Conservation (phyloP, 495 filamentous ascomycete genomes). For the Penicillium malachiteum region DNA sequence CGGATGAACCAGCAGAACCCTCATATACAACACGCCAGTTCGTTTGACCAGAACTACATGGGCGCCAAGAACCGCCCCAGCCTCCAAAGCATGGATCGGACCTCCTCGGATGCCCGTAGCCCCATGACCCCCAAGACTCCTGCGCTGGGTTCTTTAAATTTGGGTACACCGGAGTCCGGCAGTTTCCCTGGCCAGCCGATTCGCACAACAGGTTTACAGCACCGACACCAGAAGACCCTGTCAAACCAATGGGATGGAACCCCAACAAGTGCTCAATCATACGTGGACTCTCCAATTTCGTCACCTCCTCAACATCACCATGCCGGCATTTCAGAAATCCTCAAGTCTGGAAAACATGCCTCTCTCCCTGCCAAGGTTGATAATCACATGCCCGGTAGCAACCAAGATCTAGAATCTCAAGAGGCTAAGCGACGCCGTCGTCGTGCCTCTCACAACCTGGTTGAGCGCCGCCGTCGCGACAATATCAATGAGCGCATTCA, state of each 20-base stretch:
- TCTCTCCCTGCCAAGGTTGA: constrained; percentile 71
- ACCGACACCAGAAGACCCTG: constrained; percentile 75
- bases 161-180: constrained; percentile 64
- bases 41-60: constrained; percentile 54
- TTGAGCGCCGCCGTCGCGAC: constrained; percentile 90
- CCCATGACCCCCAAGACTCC: constrained; percentile 80
- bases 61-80: constrained; percentile 55
- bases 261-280: constrained; percentile 74
- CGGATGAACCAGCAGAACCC: constrained; percentile 57
- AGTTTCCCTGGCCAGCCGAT: constrained; percentile 76
- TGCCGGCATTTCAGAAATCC: constrained; percentile 65
- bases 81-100: constrained; percentile 64
- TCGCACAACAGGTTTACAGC: constrained; percentile 54
- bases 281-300: constrained; percentile 76
- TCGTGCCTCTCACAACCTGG: constrained; percentile 92
- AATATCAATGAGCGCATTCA: constrained; percentile 99
- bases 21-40: constrained; percentile 50
- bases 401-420: constrained; percentile 65
- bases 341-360: constrained; percentile 67
- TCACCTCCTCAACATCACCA: constrained; percentile 62
- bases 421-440: constrained; percentile 89
- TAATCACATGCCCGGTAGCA: constrained; percentile 46
- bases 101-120: constrained; percentile 67
- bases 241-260: constrained; percentile 82
- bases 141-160: constrained; percentile 54